Evolutionary conservation across 129 eudicot genomes (phyloP).

Genomic region (Chrysanthemum lavandulifolium): DNA sequence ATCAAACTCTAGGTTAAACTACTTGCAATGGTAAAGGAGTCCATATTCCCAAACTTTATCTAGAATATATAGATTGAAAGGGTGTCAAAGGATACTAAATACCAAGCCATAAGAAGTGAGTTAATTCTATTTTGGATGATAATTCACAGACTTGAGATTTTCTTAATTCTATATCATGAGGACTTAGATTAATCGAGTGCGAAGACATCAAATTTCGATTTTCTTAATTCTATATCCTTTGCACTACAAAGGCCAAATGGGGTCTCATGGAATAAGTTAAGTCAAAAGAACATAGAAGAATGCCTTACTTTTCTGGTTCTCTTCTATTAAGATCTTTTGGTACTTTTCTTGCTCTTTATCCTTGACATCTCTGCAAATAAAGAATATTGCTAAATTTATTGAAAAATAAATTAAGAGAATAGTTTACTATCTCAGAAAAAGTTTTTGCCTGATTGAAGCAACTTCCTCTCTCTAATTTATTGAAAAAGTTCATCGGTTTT

Average conservation of each 20-base stretch:
- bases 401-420: neutral
- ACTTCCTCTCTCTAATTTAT: slow-evolving; percentile 53
- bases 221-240: neutral
- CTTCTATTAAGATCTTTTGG: slow-evolving; percentile 58
- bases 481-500: slow-evolving; percentile 85
- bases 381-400: slow-evolving; percentile 1
- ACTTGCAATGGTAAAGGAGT: neutral
- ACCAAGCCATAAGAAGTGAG: neutral
- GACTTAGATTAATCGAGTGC: too few species aligned
- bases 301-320: slow-evolving; percentile 67
- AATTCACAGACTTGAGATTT: neutral
- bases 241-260: neutral
- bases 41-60: neutral
- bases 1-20: neutral
- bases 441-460: slow-evolving; percentile 55
- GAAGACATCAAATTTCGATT: neutral
- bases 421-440: slow-evolving; percentile 12
- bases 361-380: slow-evolving; percentile 56
- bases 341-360: slow-evolving; percentile 50
- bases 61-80: neutral
- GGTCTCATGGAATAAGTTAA: neutral
- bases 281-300: neutral
- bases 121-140: slow-evolving; percentile 4
- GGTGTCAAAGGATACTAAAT: neutral
- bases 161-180: too few species aligned